These are phyloP conservation scores for Amniculicola lignicola DNA, from an alignment of 495 filamentous ascomycete species.

Conservation along the genomic window DNA sequence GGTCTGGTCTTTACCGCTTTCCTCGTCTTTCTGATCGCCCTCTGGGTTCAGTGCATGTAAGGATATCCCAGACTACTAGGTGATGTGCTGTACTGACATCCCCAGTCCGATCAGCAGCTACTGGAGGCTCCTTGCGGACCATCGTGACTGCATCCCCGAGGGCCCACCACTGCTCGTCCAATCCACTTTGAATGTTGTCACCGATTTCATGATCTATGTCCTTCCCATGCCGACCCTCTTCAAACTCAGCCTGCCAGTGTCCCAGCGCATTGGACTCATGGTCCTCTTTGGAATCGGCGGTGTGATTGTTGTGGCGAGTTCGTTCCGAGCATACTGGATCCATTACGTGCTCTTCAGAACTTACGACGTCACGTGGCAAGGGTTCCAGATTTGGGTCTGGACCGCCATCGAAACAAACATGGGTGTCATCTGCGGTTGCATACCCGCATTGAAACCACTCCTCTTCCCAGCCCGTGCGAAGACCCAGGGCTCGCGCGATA, in stretches of 20 bases:
- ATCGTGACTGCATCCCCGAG: constrained; percentile 30
- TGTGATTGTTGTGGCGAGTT: constrained; percentile 31
- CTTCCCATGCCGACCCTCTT: constrained; percentile 32
- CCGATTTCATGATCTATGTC: constrained; percentile 33
- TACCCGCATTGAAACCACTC: constrained; percentile 32
- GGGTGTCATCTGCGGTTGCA: constrained; percentile 32
- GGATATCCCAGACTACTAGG: background rate
- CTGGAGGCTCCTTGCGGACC: constrained; percentile 24
- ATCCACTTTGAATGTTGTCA: constrained; percentile 25
- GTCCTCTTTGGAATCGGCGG: constrained; percentile 28
- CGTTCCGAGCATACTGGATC: constrained; percentile 29
- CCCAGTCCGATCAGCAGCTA: constrained; percentile 29
- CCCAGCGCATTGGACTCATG: constrained; percentile 28
- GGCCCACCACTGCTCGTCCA: constrained; percentile 30
- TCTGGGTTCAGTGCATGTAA: constrained; percentile 33
- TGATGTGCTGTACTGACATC: background rate
- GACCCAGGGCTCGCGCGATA: constrained; percentile 3
- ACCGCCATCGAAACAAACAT: constrained; percentile 32
- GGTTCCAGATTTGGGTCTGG: constrained; percentile 32
- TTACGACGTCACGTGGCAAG: constrained; percentile 35
- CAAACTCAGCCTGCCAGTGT: constrained; percentile 11
- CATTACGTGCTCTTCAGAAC: constrained; percentile 30
- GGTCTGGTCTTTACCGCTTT: constrained; percentile 29
- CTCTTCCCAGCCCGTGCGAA: constrained; percentile 24
- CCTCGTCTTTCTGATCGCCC: constrained; percentile 26